Evolutionary conservation across 345 rosid species (phyloP).

Genomic region (Zanthoxylum bungeanum): DNA sequence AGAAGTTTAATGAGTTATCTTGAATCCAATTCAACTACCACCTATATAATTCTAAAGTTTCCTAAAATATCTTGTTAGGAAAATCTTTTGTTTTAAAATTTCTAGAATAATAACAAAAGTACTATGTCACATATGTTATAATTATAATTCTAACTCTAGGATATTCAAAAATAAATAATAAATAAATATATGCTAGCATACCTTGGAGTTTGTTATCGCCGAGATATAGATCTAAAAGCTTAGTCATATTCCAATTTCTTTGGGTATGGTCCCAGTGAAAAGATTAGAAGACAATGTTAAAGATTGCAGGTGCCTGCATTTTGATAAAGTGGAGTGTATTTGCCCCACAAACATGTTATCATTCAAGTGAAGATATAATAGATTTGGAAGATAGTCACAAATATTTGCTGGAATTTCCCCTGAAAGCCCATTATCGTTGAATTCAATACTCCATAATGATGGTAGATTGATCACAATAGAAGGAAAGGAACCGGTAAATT

Average conservation of each 20-base stretch:
- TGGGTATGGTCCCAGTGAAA: constrained; percentile 2
- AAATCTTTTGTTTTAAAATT: no score
- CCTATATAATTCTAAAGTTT: no score
- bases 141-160: no score
- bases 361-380: not conserved
- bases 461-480: not conserved
- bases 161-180: no score
- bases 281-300: not conserved
- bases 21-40: no score
- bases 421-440: not conserved
- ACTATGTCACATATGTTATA: no score
- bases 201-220: not conserved
- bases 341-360: not conserved
- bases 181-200: no score
- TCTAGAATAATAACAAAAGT: no score
- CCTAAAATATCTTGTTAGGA: no score
- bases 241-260: constrained; percentile 7
- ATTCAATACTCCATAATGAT: not conserved
- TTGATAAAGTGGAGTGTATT: constrained; percentile 2
- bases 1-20: no score
- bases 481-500: not conserved
- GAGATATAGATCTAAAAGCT: not conserved
- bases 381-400: not conserved
- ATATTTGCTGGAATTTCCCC: not conserved
- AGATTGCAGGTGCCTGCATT: not conserved